Percentiles rank a stretch among this genome's conserved stretches.
Evolutionary conservation across 2,329 filamentous ascomycete species (phyloP).

Genomic region (Penicillium sp.): DNA sequence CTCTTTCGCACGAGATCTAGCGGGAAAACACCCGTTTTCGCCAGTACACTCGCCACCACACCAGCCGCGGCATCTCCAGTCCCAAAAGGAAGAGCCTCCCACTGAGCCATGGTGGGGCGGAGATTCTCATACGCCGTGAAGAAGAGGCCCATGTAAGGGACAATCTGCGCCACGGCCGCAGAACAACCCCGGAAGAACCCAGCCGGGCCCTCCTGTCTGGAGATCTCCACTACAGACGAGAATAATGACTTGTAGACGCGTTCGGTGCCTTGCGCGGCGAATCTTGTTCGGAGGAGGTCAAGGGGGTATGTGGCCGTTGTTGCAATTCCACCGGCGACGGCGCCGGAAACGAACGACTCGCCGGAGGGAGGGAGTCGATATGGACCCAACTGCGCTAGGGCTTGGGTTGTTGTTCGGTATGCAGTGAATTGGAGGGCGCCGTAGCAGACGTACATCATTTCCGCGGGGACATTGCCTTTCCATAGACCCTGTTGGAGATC

Average conservation of each 20-base stretch:
- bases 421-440: slow-evolving; percentile 86
- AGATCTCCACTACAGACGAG: slow-evolving; percentile 73
- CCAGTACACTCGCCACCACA: slow-evolving; percentile 74
- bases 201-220: slow-evolving; percentile 69
- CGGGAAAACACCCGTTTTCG: slow-evolving; percentile 91
- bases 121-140: slow-evolving; percentile 86
- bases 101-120: slow-evolving; percentile 57
- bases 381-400: slow-evolving; percentile 61
- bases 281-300: slow-evolving; percentile 89
- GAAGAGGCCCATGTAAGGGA: slow-evolving; percentile 97
- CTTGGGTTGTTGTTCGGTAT: slow-evolving; percentile 75
- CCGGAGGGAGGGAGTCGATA: slow-evolving; percentile 65
- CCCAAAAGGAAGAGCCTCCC: slow-evolving; percentile 66
- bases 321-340: slow-evolving; percentile 77
- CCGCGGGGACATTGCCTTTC: slow-evolving; percentile 97
- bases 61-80: slow-evolving; percentile 84
- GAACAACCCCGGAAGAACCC: slow-evolving; percentile 90
- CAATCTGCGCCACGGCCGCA: slow-evolving; percentile 82
- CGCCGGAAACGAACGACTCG: slow-evolving; percentile 83
- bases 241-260: slow-evolving; percentile 76
- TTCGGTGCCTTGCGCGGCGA: slow-evolving; percentile 87
- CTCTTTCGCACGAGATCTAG: slow-evolving; percentile 91
- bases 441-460: slow-evolving; percentile 92
- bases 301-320: slow-evolving; percentile 89
- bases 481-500: slow-evolving; percentile 65